Evolutionary conservation across 108 stramenopile species (phyloP).

Genomic region (Cyclotella atomus): DNA sequence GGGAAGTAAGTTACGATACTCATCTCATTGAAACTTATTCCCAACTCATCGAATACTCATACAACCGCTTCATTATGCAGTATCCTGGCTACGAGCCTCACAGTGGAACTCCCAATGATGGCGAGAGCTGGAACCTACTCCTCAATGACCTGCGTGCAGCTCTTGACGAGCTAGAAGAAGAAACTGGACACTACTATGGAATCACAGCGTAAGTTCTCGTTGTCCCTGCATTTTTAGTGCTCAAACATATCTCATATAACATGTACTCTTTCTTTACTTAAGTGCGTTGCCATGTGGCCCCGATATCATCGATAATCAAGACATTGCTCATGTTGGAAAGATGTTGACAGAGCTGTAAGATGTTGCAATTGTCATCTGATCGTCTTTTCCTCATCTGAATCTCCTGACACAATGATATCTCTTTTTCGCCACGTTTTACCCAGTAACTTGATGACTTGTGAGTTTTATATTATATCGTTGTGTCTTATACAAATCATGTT

Average conservation of each 20-base stretch:
- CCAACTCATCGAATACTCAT: no score
- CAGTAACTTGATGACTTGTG: no score
- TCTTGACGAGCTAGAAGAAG: constrained; percentile 23
- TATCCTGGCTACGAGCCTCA: constrained; percentile 32
- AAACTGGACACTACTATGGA: constrained; percentile 28
- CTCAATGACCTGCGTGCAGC: constrained; percentile 28
- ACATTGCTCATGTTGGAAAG: constrained; percentile 35
- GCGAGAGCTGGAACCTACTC: constrained; percentile 26
- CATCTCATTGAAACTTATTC: background rate
- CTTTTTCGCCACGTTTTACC: no score
- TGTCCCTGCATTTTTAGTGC: background rate
- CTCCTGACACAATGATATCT: no score
- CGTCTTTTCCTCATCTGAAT: no score
- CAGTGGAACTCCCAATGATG: constrained; percentile 29
- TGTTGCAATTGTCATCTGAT: no score
- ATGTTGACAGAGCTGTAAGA: constrained; percentile 38
- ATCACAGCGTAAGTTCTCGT: background rate
- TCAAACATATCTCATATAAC: no score
- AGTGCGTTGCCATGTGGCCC: constrained; percentile 42
- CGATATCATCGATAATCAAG: constrained; percentile 35
- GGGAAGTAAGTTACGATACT: background rate
- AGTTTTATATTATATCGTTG: no score
- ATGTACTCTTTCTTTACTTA: background rate
- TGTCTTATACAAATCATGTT: no score
- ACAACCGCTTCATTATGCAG: no score